Evolutionary conservation across 2,329 filamentous ascomycete genomes (phyloP).

Genomic region (Botrytis tulipae): DNA sequence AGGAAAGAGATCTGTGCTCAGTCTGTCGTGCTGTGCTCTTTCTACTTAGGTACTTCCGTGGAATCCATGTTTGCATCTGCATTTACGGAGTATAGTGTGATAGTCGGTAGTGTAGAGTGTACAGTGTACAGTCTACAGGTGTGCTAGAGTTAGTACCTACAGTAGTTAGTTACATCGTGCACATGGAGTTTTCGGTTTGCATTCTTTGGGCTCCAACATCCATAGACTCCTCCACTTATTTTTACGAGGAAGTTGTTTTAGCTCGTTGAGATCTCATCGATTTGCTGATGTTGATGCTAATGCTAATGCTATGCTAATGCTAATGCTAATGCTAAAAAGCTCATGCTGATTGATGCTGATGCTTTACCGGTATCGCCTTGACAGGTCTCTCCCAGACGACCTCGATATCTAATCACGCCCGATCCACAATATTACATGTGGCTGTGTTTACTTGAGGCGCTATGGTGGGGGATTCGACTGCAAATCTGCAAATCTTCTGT

Average conservation of each 20-base stretch:
- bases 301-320: neutral
- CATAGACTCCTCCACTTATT: neutral
- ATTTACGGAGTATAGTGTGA: neutral
- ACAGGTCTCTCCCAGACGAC: neutral
- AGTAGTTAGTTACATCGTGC: constrained; percentile 1
- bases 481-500: constrained; percentile 14
- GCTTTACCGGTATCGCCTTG: constrained; percentile 10
- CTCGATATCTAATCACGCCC: neutral
- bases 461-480: constrained; percentile 1
- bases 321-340: neutral
- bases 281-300: neutral
- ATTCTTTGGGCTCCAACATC: constrained; percentile 11
- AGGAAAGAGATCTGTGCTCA: neutral
- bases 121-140: neutral
- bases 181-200: constrained; percentile 8
- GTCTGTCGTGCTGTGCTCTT: neutral
- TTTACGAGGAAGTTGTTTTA: neutral
- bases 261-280: neutral
- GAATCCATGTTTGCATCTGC: neutral
- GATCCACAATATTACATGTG: constrained; percentile 5
- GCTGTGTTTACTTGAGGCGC: constrained; percentile 4
- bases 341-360: neutral
- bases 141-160: neutral
- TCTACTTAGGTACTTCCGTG: neutral
- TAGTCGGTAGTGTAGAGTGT: neutral